Conservation (phyloP, 306 rosid genomes). For the Sesbania bispinosa region DNA sequence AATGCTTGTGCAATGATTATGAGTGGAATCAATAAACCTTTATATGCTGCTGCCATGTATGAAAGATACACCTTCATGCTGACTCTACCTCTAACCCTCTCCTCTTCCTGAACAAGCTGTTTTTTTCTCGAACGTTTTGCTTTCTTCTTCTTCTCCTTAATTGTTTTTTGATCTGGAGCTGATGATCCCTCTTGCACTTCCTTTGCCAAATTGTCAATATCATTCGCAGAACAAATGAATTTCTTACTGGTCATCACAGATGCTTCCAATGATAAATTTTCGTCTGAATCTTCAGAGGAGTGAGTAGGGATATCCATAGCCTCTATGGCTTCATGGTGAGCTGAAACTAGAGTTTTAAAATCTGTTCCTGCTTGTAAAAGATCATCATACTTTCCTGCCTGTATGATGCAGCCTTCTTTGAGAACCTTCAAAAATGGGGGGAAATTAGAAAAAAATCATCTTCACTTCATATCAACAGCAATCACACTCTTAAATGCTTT, state of each 20-base stretch:
- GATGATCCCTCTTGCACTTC: conserved; percentile 85
- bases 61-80: conserved; percentile 97
- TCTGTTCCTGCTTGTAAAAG: conserved; percentile 98
- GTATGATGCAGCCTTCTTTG: conserved; percentile 82
- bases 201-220: conserved; percentile 69
- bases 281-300: conserved; percentile 91
- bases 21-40: conserved; percentile 81
- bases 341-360: conserved; percentile 83
- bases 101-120: conserved; percentile 99
- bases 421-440: conserved; percentile 65
- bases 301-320: conserved; percentile 95
- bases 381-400: conserved; percentile 94
- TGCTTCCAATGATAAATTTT: conserved; percentile 51
- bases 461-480: conserved; percentile 16
- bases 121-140: conserved; percentile 78
- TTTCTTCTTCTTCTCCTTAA: conserved; percentile 93
- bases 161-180: conserved; percentile 62
- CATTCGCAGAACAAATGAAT: conserved; percentile 40
- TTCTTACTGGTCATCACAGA: conserved; percentile 47
- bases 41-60: conserved; percentile 99
- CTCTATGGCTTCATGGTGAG: conserved; percentile 98
- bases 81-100: conserved; percentile 97
- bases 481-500: background rate
- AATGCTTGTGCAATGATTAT: conserved; percentile 79
- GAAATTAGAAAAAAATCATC: conserved; percentile 19